These are phyloP conservation scores for Coemansia sp. DNA, from an alignment of 192 early-diverging fungal genomes.

Conservation along the genomic window DNA sequence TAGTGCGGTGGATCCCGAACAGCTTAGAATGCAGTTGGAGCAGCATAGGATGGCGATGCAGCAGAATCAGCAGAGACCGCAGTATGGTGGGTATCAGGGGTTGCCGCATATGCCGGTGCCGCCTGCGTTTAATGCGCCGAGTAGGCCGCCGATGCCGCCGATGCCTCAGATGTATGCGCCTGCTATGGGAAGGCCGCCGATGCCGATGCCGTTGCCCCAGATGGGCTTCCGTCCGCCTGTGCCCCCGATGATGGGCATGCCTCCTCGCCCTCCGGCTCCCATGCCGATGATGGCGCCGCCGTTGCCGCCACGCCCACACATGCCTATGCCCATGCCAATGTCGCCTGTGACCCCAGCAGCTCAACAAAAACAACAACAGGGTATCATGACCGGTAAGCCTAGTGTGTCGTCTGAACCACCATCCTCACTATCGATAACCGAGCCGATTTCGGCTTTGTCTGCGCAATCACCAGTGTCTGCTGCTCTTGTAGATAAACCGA, in stretches of 20 bases:
- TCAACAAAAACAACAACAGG: background rate
- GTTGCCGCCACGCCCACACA: conserved; percentile 4
- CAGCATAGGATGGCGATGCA: conserved; percentile 55
- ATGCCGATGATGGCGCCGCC: background rate
- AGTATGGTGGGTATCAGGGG: no score
- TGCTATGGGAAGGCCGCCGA: background rate
- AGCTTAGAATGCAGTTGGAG: conserved; percentile 50
- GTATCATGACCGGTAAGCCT: conserved; percentile 27
- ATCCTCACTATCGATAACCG: conserved; percentile 9
- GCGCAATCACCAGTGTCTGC: background rate
- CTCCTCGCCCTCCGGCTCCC: background rate
- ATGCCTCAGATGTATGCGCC: conserved; percentile 5
- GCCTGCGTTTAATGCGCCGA: background rate
- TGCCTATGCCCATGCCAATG: background rate
- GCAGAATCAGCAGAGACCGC: conserved; percentile 44
- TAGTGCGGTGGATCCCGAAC: conserved; percentile 39
- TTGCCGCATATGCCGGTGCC: conserved; percentile 3
- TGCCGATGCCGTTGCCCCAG: conserved; percentile 5
- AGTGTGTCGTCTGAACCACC: conserved; percentile 22
- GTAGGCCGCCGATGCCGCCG: conserved; percentile 11
- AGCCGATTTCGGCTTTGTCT: conserved; percentile 20
- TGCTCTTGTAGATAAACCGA: conserved; percentile 26
- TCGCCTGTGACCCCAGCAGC: conserved; percentile 7
- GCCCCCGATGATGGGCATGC: conserved; percentile 3
- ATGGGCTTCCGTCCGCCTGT: conserved; percentile 10